Conservation (phyloP, 495 filamentous ascomycete species). For the Xylaria grammica region DNA sequence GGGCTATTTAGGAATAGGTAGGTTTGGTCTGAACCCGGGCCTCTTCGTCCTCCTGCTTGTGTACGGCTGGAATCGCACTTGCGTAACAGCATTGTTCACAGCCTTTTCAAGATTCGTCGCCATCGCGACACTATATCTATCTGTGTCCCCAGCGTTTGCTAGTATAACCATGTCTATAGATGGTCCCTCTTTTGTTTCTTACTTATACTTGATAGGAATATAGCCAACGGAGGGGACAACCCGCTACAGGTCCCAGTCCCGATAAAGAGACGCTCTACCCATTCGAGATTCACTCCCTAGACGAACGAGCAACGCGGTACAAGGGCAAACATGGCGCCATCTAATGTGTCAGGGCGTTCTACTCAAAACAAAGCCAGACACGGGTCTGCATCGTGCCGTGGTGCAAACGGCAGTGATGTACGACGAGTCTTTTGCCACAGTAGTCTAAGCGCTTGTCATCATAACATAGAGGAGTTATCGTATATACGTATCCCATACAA, state of each 20-base stretch:
- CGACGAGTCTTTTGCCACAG: slow-evolving; percentile 3
- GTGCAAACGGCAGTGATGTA: background rate
- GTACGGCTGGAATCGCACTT: slow-evolving; percentile 3
- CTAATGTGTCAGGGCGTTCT: background rate
- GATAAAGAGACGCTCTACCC: background rate
- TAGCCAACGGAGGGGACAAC: too few relatives aligned
- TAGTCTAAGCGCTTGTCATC: background rate
- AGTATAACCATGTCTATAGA: too few relatives aligned
- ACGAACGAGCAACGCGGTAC: background rate
- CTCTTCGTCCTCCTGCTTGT: background rate
- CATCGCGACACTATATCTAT: too few relatives aligned
- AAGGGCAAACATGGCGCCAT: slow-evolving; percentile 7
- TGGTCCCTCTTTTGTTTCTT: too few relatives aligned
- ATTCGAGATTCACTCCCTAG: background rate
- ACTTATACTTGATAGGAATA: too few relatives aligned
- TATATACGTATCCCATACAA: slow-evolving; percentile 8
- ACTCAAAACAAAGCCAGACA: background rate
- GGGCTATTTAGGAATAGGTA: too few relatives aligned
- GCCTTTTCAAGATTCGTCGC: background rate
- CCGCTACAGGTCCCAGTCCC: background rate
- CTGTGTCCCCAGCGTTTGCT: too few relatives aligned
- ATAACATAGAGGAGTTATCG: background rate
- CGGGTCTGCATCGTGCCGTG: background rate
- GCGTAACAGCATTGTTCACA: background rate
- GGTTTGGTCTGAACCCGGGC: too few relatives aligned